A percentile compares a stretch with the other conserved stretches of the same genome.
Conservation (phyloP, 2,329 filamentous ascomycete species). For the Alternaria novae-zelandiae region DNA sequence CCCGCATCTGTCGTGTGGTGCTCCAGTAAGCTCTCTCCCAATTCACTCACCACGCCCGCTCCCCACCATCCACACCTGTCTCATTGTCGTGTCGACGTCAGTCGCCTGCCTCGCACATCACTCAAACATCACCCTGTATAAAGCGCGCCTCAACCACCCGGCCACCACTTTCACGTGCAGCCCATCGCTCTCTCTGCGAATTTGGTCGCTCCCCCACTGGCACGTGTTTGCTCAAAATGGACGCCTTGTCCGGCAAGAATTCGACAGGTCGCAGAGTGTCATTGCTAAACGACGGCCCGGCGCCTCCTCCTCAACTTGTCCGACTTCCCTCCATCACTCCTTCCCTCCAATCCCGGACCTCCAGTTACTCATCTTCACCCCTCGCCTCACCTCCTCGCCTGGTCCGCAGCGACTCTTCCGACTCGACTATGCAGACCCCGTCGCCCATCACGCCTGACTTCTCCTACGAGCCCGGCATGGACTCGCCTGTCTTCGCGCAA, state of each 20-base stretch:
- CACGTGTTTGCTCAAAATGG: slow-evolving; percentile 52
- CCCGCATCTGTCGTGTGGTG: slow-evolving; percentile 20
- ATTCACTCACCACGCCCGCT: slow-evolving; percentile 1
- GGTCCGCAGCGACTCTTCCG: slow-evolving; percentile 55
- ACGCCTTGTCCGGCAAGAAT: slow-evolving; percentile 54
- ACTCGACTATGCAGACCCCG: slow-evolving; percentile 53
- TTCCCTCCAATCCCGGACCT: slow-evolving; percentile 49
- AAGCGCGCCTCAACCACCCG: not conserved
- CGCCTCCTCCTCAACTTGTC: slow-evolving; percentile 34
- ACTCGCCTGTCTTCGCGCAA: slow-evolving; percentile 38
- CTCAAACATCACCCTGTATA: not conserved
- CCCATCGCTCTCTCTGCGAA: slow-evolving; percentile 14
- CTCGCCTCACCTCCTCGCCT: slow-evolving; percentile 55
- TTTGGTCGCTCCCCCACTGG: slow-evolving; percentile 35
- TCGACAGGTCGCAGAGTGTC: slow-evolving; percentile 58
- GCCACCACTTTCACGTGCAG: slow-evolving; percentile 28
- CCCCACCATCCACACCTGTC: not conserved
- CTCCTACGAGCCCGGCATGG: slow-evolving; percentile 34
- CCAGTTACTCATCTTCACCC: slow-evolving; percentile 55
- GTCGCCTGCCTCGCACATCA: not conserved
- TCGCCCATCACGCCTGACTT: slow-evolving; percentile 57
- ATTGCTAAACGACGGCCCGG: slow-evolving; percentile 56
- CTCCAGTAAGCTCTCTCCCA: slow-evolving; percentile 16
- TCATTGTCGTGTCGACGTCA: not conserved
- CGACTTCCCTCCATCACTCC: slow-evolving; percentile 47